Conservation (phyloP, 768 basidiomycete genomes). For the Glaciozyma antarctica region DNA sequence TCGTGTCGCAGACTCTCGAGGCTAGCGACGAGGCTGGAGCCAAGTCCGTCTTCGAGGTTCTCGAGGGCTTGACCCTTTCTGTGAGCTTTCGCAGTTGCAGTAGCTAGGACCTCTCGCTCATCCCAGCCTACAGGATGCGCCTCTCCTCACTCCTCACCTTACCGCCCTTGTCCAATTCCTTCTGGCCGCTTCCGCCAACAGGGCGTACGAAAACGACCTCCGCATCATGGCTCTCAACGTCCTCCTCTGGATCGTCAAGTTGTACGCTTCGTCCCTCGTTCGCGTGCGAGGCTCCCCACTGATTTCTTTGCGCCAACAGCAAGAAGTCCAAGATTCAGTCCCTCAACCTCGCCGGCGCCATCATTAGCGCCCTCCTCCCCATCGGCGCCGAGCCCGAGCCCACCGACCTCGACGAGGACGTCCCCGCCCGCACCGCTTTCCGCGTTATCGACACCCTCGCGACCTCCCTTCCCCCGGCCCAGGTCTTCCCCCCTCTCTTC, state of each 20-base stretch:
- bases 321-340: slow-evolving; percentile 94
- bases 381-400: slow-evolving; percentile 89
- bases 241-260: slow-evolving; percentile 93
- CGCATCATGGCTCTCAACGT: slow-evolving; percentile 86
- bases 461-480: slow-evolving; percentile 80
- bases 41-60: slow-evolving; percentile 83
- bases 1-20: slow-evolving; percentile 75
- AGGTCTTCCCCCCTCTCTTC: slow-evolving; percentile 90
- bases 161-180: slow-evolving; percentile 81
- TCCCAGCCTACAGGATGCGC: slow-evolving; percentile 61
- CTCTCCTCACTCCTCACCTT: slow-evolving; percentile 81
- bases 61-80: slow-evolving; percentile 89
- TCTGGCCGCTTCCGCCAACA: slow-evolving; percentile 70
- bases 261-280: slow-evolving; percentile 42
- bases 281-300: not conserved
- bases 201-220: slow-evolving; percentile 61
- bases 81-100: slow-evolving; percentile 43
- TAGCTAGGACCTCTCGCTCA: not conserved
- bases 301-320: slow-evolving; percentile 39
- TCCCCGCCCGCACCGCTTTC: slow-evolving; percentile 81
- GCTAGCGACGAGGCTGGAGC: slow-evolving; percentile 68
- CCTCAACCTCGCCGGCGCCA: slow-evolving; percentile 68
- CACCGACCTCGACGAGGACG: slow-evolving; percentile 57
- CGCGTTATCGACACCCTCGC: slow-evolving; percentile 88
- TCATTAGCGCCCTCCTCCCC: slow-evolving; percentile 85